These are phyloP conservation scores for Lantana camara DNA, from an alignment of 257 asterid species.

Conservation along the genomic window DNA sequence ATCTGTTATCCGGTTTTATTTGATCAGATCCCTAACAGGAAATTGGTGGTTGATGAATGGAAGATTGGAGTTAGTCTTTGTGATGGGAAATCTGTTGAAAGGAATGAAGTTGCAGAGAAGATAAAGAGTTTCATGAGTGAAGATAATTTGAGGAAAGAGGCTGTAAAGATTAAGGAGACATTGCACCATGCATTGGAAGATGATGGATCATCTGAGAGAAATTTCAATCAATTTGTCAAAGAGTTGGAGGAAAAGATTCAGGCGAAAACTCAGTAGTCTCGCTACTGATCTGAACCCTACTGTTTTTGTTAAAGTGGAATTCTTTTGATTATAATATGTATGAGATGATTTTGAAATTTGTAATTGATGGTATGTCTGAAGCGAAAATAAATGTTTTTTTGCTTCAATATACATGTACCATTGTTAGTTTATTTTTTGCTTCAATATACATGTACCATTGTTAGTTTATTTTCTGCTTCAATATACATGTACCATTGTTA, in stretches of 20 bases:
- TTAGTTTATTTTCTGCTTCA: too few relatives aligned
- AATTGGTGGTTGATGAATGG: conserved; percentile 33
- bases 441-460: too few relatives aligned
- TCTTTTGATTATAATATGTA: too few relatives aligned
- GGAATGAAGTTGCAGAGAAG: conserved; percentile 26
- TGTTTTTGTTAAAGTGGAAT: too few relatives aligned
- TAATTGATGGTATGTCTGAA: too few relatives aligned
- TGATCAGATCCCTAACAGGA: conserved; percentile 32
- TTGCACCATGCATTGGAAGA: conserved; percentile 16
- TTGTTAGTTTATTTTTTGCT: too few relatives aligned
- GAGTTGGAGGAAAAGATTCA: conserved; percentile 35
- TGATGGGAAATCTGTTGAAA: neutral
- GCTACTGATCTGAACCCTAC: too few relatives aligned
- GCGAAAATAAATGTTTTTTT: too few relatives aligned
- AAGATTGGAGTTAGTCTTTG: conserved; percentile 26
- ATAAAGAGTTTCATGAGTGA: conserved; percentile 17
- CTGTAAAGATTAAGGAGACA: neutral
- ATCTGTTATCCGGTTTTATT: conserved; percentile 30
- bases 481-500: too few relatives aligned
- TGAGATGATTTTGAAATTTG: too few relatives aligned
- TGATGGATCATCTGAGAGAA: conserved; percentile 34
- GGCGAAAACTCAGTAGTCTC: conserved; percentile 22
- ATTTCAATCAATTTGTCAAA: conserved; percentile 21
- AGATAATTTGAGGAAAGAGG: neutral
- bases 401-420: too few relatives aligned